These are phyloP conservation scores for Aspergillus incahuasiensis DNA, from an alignment of 495 filamentous ascomycete genomes.

Conservation along the genomic window DNA sequence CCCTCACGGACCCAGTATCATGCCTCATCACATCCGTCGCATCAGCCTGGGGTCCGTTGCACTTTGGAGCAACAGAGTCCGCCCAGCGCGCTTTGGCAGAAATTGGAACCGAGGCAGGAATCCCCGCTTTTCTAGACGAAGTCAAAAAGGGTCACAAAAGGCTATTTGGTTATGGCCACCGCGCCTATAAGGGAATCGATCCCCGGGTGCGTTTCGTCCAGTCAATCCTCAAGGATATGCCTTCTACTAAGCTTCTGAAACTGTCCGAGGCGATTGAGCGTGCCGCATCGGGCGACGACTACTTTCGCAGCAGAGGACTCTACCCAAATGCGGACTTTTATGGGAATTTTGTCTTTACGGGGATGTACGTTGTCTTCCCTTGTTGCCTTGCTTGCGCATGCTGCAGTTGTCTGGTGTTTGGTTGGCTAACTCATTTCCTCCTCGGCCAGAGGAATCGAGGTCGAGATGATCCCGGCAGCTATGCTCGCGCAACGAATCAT, in stretches of 20 bases:
- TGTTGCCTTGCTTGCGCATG: background rate
- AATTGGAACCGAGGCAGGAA: conserved; percentile 42
- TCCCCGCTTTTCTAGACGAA: conserved; percentile 43
- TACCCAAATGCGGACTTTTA: conserved; percentile 57
- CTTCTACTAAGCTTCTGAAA: conserved; percentile 42
- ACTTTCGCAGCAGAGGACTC: conserved; percentile 44
- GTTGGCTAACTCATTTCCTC: background rate
- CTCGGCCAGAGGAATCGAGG: conserved; percentile 26
- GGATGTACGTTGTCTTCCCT: conserved; percentile 30
- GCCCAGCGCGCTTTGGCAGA: conserved; percentile 46
- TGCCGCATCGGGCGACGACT: conserved; percentile 46
- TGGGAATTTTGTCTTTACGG: conserved; percentile 52
- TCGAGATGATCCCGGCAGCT: conserved; percentile 33
- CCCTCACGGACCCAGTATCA: conserved; percentile 34
- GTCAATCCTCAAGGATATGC: conserved; percentile 36
- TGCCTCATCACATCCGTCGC: conserved; percentile 43
- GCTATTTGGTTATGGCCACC: conserved; percentile 58
- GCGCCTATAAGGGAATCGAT: conserved; percentile 51
- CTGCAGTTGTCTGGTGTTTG: background rate
- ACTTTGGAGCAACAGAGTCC: conserved; percentile 55
- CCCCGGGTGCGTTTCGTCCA: conserved; percentile 47
- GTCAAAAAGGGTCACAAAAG: conserved; percentile 50
- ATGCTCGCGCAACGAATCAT: conserved; percentile 33
- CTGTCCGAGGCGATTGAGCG: conserved; percentile 48
- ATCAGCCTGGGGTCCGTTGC: conserved; percentile 51